Evolutionary conservation across 805 yeast species (phyloP).

Genomic region (Kurtzmaniella fragi): DNA sequence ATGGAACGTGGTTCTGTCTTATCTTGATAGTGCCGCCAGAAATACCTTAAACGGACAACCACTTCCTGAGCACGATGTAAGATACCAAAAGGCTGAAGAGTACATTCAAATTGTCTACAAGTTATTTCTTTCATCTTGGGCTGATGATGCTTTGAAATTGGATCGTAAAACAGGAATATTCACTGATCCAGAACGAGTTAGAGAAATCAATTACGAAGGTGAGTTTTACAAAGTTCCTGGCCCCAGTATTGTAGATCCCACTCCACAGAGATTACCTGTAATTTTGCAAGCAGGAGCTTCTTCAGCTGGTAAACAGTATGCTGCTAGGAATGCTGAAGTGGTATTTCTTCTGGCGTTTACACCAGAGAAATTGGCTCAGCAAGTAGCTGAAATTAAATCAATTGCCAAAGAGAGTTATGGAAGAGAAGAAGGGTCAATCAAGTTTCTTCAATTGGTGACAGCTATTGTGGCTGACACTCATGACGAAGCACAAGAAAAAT

Average conservation of each 20-base stretch:
- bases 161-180: constrained; percentile 24
- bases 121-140: constrained; percentile 39
- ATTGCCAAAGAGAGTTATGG: constrained; percentile 28
- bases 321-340: constrained; percentile 40
- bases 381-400: constrained; percentile 24
- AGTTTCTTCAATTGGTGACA: constrained; percentile 32
- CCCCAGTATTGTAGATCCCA: constrained; percentile 38
- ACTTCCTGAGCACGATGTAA: constrained; percentile 34
- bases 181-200: constrained; percentile 34
- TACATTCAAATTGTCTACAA: constrained; percentile 35
- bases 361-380: constrained; percentile 21
- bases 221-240: constrained; percentile 38
- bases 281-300: constrained; percentile 44
- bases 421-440: constrained; percentile 32
- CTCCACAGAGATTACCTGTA: constrained; percentile 42
- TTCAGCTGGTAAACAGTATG: constrained; percentile 34
- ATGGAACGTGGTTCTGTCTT: constrained; percentile 45
- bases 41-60: constrained; percentile 31
- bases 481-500: constrained; percentile 37
- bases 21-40: constrained; percentile 38
- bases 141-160: constrained; percentile 35
- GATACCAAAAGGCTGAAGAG: constrained; percentile 38
- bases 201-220: constrained; percentile 39
- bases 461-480: constrained; percentile 36
- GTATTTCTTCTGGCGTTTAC: constrained; percentile 34